Conservation (phyloP, 2,329 filamentous ascomycete genomes). For the Drechslerella coelobrocha region DNA sequence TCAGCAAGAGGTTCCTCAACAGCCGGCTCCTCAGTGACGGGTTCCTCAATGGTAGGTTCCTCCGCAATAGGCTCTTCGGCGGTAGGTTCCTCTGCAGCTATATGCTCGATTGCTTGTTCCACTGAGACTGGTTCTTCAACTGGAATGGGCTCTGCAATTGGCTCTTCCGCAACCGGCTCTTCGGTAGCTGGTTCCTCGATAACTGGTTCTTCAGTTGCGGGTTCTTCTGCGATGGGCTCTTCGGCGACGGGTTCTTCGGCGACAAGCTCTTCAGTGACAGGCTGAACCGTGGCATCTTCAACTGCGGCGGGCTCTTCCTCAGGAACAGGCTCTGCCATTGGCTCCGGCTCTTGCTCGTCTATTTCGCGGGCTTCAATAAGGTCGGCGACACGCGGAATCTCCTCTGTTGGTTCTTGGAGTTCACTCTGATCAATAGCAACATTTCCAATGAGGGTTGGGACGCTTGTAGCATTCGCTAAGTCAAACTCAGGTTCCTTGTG, state of each 20-base stretch:
- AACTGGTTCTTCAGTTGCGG: conserved; percentile 2
- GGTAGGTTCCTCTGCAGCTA: neutral
- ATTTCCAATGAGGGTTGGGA: conserved; percentile 42
- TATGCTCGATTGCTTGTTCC: neutral
- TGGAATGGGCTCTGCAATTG: neutral
- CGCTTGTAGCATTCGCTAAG: conserved; percentile 30
- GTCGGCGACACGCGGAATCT: conserved; percentile 45
- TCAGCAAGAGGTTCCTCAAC: conserved; percentile 2
- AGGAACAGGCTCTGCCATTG: too few species aligned
- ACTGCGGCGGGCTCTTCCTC: too few species aligned
- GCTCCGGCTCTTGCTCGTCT: neutral
- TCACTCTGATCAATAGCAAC: conserved; percentile 31
- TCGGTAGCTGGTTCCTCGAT: conserved; percentile 7
- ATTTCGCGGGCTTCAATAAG: conserved; percentile 15
- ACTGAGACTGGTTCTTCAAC: conserved; percentile 1
- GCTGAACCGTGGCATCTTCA: too few species aligned
- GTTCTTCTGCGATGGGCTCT: neutral
- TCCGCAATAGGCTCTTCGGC: neutral
- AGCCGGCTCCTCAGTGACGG: neutral
- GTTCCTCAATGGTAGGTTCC: conserved; percentile 5
- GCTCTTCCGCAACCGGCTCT: conserved; percentile 1
- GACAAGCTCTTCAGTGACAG: neutral
- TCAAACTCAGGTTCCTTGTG: conserved; percentile 34
- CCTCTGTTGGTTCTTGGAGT: conserved; percentile 31
- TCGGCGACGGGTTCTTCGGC: conserved; percentile 5